Evolutionary conservation across 805 yeast genomes (phyloP), one percentile per base, ranked within the genome.

Genomic region (Spathaspora sp.): DNA sequence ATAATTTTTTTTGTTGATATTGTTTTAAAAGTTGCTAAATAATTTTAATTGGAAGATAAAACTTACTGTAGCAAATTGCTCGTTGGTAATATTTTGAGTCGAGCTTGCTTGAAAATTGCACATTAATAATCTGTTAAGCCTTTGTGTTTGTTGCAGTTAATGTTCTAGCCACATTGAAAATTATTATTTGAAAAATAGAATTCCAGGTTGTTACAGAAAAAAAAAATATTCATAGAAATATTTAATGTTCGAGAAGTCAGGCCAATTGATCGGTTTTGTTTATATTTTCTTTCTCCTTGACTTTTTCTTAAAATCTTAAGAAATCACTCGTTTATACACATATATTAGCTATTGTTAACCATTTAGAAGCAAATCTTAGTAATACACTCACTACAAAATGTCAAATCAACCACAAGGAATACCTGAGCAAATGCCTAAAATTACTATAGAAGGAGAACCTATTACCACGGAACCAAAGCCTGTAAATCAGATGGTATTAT

Each of bases 381-480:
- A 35, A 35, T n/a, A 11, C 8, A 29, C 2, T n/a, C 16, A 14
- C 18, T 35, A n/a, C 40, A 35, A 16, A 35, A 35, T 35, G 40
- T 35, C 40, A 14, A 35, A n/a, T 11, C 40, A 12, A 35, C 16
- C 14, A 5, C 32, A 29, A 29, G 32, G 14, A 35, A 14, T 35
- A 42, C 44, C 44, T 19, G 44, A 12, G 28, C 29, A 23, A 19
- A 12, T 14, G 9, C 44, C 44, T 16, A 26, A 42, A 23, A 42
- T 42, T 23, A 23, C 28, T 12, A 12, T 42, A 19, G 44, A 42
- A 6, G 44, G 28, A 16, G 17, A 42, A 10, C 17, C 44, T 7
- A 43, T 31, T 14, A 20, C 44, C n/a, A 19, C 12, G 17, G 48
- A 44, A 35, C 47, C 51, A 44, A 39, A 39, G 31, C 51, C 47